Conservation (phyloP, 2,329 filamentous ascomycete genomes). For the Chaetomiaceae sp. region DNA sequence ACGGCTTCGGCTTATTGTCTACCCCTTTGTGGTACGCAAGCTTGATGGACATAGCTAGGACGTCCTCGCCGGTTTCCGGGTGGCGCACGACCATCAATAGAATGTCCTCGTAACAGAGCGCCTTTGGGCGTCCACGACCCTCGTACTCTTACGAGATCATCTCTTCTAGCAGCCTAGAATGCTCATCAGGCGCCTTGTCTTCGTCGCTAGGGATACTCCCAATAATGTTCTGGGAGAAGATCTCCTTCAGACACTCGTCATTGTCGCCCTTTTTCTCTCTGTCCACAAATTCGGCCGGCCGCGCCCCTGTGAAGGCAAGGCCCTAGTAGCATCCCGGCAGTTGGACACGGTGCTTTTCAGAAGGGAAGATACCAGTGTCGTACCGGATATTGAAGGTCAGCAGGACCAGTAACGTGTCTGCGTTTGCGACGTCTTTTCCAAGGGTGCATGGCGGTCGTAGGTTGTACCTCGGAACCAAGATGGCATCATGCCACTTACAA, state of each 20-base stretch:
- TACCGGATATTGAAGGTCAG: constrained; percentile 31
- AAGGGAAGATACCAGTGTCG: constrained; percentile 26
- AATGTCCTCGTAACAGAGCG: constrained; percentile 1
- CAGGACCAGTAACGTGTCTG: constrained; percentile 24
- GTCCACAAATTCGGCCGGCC: constrained; percentile 31
- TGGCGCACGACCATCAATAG: neutral
- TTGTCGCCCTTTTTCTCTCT: constrained; percentile 25
- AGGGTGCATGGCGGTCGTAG: neutral
- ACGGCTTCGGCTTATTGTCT: neutral
- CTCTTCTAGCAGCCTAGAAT: neutral
- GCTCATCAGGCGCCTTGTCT: neutral
- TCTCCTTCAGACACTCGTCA: neutral
- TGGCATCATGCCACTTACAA: neutral
- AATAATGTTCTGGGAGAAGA: neutral
- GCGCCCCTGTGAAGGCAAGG: constrained; percentile 28
- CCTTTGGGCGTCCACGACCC: neutral
- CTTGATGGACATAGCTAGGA: neutral
- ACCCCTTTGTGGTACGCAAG: neutral
- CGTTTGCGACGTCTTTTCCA: constrained; percentile 15
- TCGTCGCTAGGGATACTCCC: neutral
- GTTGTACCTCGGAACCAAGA: neutral
- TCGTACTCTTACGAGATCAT: constrained; percentile 5
- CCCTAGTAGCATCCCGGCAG: constrained; percentile 29
- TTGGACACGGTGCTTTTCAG: constrained; percentile 25
- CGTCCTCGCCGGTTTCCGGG: neutral